A percentile compares a stretch with the other conserved stretches of the same genome.
Evolutionary conservation across 2,329 filamentous ascomycete species (phyloP).

Genomic region (Aspergillus clavatus): DNA sequence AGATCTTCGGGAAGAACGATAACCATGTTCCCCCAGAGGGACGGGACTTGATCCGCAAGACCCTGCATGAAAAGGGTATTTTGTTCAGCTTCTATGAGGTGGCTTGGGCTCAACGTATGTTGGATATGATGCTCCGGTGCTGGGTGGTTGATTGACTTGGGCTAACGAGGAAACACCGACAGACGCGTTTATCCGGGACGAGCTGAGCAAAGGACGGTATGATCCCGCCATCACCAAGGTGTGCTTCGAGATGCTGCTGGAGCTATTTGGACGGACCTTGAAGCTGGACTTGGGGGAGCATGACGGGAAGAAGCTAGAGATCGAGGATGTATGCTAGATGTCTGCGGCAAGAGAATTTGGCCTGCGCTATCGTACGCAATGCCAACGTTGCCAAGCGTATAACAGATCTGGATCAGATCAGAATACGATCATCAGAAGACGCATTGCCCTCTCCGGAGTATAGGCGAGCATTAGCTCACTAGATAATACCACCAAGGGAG

Average conservation of each 20-base stretch:
- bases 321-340: slow-evolving; percentile 67
- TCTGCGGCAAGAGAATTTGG: background rate
- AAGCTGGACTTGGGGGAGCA: slow-evolving; percentile 71
- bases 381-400: too few relatives aligned
- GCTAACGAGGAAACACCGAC: slow-evolving; percentile 7
- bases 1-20: slow-evolving; percentile 86
- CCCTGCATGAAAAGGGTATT: slow-evolving; percentile 69
- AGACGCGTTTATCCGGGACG: slow-evolving; percentile 89
- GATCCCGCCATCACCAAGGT: slow-evolving; percentile 81
- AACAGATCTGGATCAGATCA: too few relatives aligned
- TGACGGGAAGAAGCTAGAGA: slow-evolving; percentile 55
- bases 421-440: too few relatives aligned
- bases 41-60: slow-evolving; percentile 75
- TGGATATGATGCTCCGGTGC: background rate
- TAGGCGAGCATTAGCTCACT: too few relatives aligned
- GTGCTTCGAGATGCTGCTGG: slow-evolving; percentile 85
- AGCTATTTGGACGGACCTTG: slow-evolving; percentile 74
- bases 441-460: too few relatives aligned
- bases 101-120: slow-evolving; percentile 79
- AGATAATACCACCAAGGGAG: too few relatives aligned
- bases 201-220: slow-evolving; percentile 88
- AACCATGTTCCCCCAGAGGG: slow-evolving; percentile 82
- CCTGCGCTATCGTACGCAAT: too few relatives aligned
- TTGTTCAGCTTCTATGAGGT: slow-evolving; percentile 81
- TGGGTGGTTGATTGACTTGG: background rate